Evolutionary conservation across 2,329 filamentous ascomycete genomes (phyloP).

Genomic region (Scytalidium lignicola): DNA sequence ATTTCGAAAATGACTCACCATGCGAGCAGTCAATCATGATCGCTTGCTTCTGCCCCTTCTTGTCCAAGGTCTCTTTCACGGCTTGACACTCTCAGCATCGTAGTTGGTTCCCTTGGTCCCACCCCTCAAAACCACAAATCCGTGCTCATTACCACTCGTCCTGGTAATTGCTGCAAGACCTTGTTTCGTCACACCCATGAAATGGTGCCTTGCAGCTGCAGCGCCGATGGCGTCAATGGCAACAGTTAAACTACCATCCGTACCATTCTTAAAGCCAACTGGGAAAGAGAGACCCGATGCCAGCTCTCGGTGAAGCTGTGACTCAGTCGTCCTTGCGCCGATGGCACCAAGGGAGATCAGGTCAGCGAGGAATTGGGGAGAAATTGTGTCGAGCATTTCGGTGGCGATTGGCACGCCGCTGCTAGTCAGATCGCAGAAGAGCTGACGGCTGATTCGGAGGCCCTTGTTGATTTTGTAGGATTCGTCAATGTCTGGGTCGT

Average conservation of each 20-base stretch:
- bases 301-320: conserved; percentile 91
- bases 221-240: conserved; percentile 95
- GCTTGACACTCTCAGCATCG: conserved; percentile 77
- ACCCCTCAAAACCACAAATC: conserved; percentile 92
- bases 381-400: conserved; percentile 99
- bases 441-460: conserved; percentile 80
- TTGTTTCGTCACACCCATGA: conserved; percentile 98
- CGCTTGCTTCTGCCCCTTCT: conserved; percentile 80
- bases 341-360: conserved; percentile 94
- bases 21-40: conserved; percentile 99
- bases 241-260: conserved; percentile 83
- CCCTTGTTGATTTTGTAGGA: conserved; percentile 99
- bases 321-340: conserved; percentile 93
- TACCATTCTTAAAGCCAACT: conserved; percentile 99
- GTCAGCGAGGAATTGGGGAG: conserved; percentile 94
- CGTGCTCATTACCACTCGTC: conserved; percentile 91
- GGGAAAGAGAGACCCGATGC: conserved; percentile 95
- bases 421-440: conserved; percentile 86
- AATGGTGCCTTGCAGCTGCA: conserved; percentile 83
- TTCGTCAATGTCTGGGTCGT: conserved; percentile 96
- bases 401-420: conserved; percentile 90
- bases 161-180: conserved; percentile 91
- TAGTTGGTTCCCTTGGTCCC: conserved; percentile 92
- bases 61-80: conserved; percentile 70
- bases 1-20: conserved; percentile 58